A percentile compares a stretch with the other conserved stretches of the same genome.
Evolutionary conservation across 1,139 yeast species (phyloP).

Genomic region (Debaryomycetaceae sp.): DNA sequence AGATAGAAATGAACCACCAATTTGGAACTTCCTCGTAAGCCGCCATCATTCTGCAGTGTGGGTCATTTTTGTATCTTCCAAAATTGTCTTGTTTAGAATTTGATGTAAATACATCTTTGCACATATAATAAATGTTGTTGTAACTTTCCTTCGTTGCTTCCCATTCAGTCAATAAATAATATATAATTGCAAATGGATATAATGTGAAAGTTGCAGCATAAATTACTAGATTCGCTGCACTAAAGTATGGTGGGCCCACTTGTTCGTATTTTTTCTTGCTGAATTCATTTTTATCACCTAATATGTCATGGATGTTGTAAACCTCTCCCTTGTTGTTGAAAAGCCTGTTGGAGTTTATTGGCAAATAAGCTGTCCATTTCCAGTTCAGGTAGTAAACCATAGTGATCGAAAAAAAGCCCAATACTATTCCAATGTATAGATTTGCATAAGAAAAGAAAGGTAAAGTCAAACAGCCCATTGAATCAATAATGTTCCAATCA

Average conservation of each 20-base stretch:
- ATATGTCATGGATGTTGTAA: conserved; percentile 31
- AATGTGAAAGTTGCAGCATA: conserved; percentile 43
- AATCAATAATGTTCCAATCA: conserved; percentile 44
- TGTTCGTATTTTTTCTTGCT: conserved; percentile 27
- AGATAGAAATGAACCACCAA: conserved; percentile 35
- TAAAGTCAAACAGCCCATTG: conserved; percentile 40
- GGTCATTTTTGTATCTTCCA: conserved; percentile 27
- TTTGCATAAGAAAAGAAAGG: conserved; percentile 40
- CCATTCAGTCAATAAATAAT: conserved; percentile 42
- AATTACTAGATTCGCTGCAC: conserved; percentile 40
- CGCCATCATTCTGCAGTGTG: conserved; percentile 42
- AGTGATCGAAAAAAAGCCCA: conserved; percentile 32
- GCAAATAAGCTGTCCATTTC: conserved; percentile 39
- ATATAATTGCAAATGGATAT: conserved; percentile 42
- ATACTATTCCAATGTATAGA: conserved; percentile 31
- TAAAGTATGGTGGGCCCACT: conserved; percentile 43
- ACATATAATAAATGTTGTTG: conserved; percentile 30
- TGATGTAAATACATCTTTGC: conserved; percentile 27
- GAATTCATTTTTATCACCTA: conserved; percentile 29
- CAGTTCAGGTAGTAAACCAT: conserved; percentile 35
- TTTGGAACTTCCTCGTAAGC: conserved; percentile 40
- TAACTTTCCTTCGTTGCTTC: conserved; percentile 41
- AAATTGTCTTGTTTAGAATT: conserved; percentile 11
- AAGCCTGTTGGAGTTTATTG: conserved; percentile 37
- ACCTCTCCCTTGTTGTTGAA: conserved; percentile 34